Conservation (phyloP, 176 grass and related monocot species). For the Melocanna baccifera region DNA sequence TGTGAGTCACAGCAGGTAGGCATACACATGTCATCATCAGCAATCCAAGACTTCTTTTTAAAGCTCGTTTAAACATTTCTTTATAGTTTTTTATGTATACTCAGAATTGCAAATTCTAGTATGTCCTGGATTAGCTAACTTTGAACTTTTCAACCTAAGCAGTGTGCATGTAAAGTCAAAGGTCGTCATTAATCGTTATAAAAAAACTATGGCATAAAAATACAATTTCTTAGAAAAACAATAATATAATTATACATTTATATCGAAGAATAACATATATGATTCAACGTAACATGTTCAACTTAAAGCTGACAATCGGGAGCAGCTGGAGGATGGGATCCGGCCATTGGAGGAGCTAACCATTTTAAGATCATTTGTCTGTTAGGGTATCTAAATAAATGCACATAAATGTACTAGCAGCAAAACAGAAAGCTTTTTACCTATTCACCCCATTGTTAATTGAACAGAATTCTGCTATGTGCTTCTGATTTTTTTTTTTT, state of each 20-base stretch:
- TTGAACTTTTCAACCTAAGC: background rate
- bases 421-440: conserved; percentile 1
- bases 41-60: background rate
- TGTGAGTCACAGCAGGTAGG: background rate
- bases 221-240: background rate
- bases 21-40: background rate
- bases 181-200: background rate
- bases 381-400: background rate
- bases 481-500: background rate
- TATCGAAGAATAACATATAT: background rate
- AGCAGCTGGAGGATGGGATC: background rate
- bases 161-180: background rate
- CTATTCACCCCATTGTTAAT: background rate
- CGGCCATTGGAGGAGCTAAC: background rate
- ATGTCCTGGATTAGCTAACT: background rate
- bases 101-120: background rate
- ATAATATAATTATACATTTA: background rate
- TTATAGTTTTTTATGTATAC: background rate
- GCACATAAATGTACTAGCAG: background rate
- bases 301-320: background rate
- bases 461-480: background rate
- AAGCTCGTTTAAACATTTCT: background rate
- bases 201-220: background rate
- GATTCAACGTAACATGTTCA: background rate
- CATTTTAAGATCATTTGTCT: background rate